Base-by-base conservation (phyloP, 805 yeast species). In the Maudiozyma turicensis region DNA sequence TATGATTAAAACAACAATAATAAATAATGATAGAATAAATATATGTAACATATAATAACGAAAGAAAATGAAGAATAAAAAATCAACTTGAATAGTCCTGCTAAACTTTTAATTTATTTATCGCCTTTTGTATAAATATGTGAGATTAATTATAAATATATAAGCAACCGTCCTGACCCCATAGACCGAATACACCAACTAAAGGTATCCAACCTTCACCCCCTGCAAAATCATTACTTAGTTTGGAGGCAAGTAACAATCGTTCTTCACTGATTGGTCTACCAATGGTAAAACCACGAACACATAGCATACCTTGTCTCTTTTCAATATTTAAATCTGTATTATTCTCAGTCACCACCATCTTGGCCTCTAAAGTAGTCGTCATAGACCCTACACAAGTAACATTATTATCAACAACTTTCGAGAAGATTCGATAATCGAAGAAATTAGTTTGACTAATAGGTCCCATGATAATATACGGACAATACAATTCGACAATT, bases 161-260 rank as follows among this genome's bases (percentile, higher is more conserved):
- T 50, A 84, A 72, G 59, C 90, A 83, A 2, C 90, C 90, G 63
- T 84, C 91, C 31, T 64, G 69, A 11, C 88, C 90, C 74, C 82
- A 82, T 37, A 71, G 69, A 0, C 87, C 89, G 35, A 54, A 58
- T 0, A 81, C 67, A 6, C 75, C 75, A 3, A 76, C 68, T 74
- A 81, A 5, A 64, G 75, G 75, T 71, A 71, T 67, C 75, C 75
- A 71, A 20, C 77, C 75, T 52, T 75, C 80, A 7, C 76, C 71
- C n/a, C 74, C 75, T 29, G 64, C 67, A 40, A 61, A 50, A 15
- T 58, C 49, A 28, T 67, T 68, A 6, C 70, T 68, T 26, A 60
- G 44, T 4, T 55, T 44, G 8, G 62, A 57, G 1, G 72, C 72
- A 2, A 37, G 46, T 15, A 60, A 55, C 41, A 69, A 50, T 9